Conservation (phyloP, 257 asterid genomes). For the Thymus mandschuricus region DNA sequence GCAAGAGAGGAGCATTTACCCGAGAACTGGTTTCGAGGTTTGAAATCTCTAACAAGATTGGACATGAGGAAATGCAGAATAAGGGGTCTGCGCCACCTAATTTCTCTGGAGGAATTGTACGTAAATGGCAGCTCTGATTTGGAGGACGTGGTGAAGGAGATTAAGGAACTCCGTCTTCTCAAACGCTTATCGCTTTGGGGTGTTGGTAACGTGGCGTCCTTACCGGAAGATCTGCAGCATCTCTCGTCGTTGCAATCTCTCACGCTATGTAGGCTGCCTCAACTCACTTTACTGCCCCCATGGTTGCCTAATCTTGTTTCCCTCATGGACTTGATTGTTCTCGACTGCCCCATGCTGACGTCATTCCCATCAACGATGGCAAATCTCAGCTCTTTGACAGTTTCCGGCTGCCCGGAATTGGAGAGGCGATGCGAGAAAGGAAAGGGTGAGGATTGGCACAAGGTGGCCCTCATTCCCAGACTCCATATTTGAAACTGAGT, state of each 20-base stretch:
- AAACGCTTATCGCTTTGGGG: not conserved
- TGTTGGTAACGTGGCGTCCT: not conserved
- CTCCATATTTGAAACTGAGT: not conserved
- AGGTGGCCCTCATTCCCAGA: slow-evolving; percentile 32
- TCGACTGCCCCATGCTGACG: not conserved
- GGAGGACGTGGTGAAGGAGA: not conserved
- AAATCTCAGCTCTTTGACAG: not conserved
- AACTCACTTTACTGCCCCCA: not conserved
- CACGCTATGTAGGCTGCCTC: not conserved
- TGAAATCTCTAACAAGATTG: not conserved
- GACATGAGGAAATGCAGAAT: not conserved
- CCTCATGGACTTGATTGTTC: not conserved
- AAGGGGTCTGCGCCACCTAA: slow-evolving; percentile 2
- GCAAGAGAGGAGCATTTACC: not conserved
- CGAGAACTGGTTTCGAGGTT: not conserved
- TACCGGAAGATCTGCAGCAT: not conserved
- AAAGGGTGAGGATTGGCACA: slow-evolving; percentile 39
- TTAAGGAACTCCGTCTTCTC: slow-evolving; percentile 6
- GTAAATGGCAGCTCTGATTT: not conserved
- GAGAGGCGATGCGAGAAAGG: slow-evolving; percentile 32
- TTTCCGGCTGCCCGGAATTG: slow-evolving; percentile 26
- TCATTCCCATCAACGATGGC: slow-evolving; percentile 22
- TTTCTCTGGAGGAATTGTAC: not conserved
- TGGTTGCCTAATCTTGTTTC: not conserved
- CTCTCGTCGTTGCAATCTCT: slow-evolving; percentile 18